A percentile compares a stretch with the other conserved stretches of the same genome.
Conservation (phyloP, 768 basidiomycete genomes). For the Leccinum obscurum region DNA sequence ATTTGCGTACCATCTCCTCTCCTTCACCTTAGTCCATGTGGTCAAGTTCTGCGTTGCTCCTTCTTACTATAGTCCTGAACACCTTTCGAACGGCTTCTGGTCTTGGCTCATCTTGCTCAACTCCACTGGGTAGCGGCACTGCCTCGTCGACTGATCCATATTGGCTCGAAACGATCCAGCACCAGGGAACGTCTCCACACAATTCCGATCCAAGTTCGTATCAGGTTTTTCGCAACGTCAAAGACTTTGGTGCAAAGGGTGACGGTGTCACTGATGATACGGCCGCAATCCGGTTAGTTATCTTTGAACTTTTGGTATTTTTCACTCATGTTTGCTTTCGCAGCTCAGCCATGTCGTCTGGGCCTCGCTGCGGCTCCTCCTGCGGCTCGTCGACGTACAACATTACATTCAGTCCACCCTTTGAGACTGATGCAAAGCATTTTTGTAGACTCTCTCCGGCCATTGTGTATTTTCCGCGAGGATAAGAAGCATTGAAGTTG, state of each 20-base stretch:
- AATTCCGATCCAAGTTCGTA: constrained; percentile 54
- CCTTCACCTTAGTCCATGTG: constrained; percentile 9
- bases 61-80: constrained; percentile 14
- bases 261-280: constrained; percentile 77
- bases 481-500: neutral
- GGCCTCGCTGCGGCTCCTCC: constrained; percentile 56
- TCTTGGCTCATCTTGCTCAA: constrained; percentile 46
- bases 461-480: constrained; percentile 39
- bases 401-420: no score
- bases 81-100: constrained; percentile 19
- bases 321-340: constrained; percentile 1
- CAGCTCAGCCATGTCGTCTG: constrained; percentile 64
- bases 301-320: constrained; percentile 4
- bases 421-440: no score
- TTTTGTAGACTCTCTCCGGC: no score
- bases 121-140: constrained; percentile 49
- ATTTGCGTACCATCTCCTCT: neutral
- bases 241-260: constrained; percentile 51
- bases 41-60: neutral
- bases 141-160: constrained; percentile 47
- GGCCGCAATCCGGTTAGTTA: constrained; percentile 61
- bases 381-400: constrained; percentile 50
- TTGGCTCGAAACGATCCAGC: constrained; percentile 71
- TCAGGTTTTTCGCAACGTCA: constrained; percentile 76
- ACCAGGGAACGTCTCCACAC: constrained; percentile 70